Base-by-base conservation (phyloP, 2,329 filamentous ascomycete species). In the Pseudocercospora vitis region DNA sequence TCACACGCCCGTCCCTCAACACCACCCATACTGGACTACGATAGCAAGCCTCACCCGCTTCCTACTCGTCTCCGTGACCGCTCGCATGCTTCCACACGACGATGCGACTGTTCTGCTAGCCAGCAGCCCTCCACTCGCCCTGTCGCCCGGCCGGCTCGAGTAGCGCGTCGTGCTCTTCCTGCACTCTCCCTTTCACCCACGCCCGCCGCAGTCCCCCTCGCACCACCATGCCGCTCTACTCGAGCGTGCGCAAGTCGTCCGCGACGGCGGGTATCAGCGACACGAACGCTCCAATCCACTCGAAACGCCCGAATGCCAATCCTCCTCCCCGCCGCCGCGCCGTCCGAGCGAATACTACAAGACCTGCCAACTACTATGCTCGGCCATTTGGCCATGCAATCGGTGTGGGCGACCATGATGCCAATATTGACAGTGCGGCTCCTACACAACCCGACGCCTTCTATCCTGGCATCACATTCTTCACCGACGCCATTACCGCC, bases 401-500 rank as follows among this genome's bases (percentile, higher is more conserved):
- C 28, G 73, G 68, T 32, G 70, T 55, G 35, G 47, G 70, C 50
- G 68, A 66, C 62, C 42, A 59, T 18, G 52, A 59, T 39, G 55
- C 63, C 42, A 62, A 66, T 29, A 52, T 57, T 37, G 64, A 68
- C 35, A 58, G 56, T 24, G 46, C 60, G 9, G 48, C 28, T 23
- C 31, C 52, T n/a, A 9, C 14, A 31, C 58, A 63, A 28, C 66
- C 71, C 35, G 71, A 73, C 21, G 77, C 77, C 64, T 84, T 87
- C 71, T 86, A 82, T 63, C 84, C 85, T 55, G 84, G 82, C 19
- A 79, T 87, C 59, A 82, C 81, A 33, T 84, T 85, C 69, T 97
- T 99, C 70, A 89, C 92, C 59, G 91, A 97, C 72, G 86, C 91
- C 59, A 90, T 97, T 68, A 86, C 90, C 48, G 91, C 92, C 32